Percentiles rank a stretch among this genome's conserved stretches.
Evolutionary conservation across 768 basidiomycete genomes (phyloP).

Genomic region (Calocera cornea): DNA sequence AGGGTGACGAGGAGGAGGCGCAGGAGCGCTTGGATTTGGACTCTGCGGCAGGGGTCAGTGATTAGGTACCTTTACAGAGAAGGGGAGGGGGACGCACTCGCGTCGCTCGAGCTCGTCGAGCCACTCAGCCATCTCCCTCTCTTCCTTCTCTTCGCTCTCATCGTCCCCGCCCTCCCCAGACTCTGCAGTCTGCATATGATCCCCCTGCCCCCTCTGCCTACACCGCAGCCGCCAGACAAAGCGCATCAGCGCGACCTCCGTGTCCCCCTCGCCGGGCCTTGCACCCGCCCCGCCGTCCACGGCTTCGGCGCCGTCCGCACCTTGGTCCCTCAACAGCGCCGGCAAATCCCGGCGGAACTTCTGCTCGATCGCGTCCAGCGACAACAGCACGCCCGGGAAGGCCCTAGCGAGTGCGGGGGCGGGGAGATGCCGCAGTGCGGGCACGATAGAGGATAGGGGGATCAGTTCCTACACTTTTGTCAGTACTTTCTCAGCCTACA

Average conservation of each 20-base stretch:
- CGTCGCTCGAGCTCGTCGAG: background rate
- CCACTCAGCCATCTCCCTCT: background rate
- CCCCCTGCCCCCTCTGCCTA: background rate
- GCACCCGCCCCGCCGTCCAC: background rate
- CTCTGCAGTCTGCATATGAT: background rate
- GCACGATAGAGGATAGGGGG: background rate
- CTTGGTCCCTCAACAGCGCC: background rate
- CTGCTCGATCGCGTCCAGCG: background rate
- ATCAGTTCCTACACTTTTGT: background rate
- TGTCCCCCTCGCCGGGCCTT: background rate
- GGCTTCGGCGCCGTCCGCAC: background rate
- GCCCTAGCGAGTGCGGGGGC: background rate
- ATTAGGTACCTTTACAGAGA: no score
- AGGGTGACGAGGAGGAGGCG: background rate
- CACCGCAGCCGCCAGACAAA: background rate
- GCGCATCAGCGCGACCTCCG: background rate
- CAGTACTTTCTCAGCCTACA: background rate
- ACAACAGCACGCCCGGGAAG: background rate
- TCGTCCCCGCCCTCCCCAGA: background rate
- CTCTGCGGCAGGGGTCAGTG: no score
- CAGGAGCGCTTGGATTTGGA: background rate
- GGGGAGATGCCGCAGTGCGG: background rate
- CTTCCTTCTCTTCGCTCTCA: background rate
- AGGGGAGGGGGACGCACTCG: background rate
- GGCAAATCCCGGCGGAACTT: background rate